phyloP scores from a whole-genome alignment of 176 grass and related monocot species.

The Avena atlantica region DNA sequence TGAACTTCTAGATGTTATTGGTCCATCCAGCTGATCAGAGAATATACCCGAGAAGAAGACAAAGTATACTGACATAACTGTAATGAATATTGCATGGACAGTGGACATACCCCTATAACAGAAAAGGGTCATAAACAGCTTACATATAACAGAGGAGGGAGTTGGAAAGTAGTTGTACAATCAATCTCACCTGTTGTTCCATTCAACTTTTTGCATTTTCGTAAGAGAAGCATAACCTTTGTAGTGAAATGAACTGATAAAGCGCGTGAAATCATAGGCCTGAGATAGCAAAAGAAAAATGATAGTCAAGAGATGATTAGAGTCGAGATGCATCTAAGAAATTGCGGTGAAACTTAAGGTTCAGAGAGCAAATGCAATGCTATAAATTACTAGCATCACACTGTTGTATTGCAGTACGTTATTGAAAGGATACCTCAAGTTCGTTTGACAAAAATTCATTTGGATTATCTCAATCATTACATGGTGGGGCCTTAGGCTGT shows the following conservation, averaged over 20 bases:
- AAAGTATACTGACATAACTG: conserved; percentile 77
- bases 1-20: conserved; percentile 82
- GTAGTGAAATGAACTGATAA: conserved; percentile 80
- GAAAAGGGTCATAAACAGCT: conserved; percentile 33
- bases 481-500: not conserved
- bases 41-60: conserved; percentile 91
- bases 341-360: not conserved
- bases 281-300: conserved; percentile 49
- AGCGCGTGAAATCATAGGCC: conserved; percentile 71
- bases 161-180: conserved; percentile 22
- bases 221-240: conserved; percentile 87
- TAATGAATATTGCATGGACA: conserved; percentile 90
- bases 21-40: conserved; percentile 71
- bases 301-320: conserved; percentile 31
- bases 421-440: conserved; percentile 2
- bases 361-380: not conserved
- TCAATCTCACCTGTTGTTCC: conserved; percentile 82
- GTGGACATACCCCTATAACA: conserved; percentile 91
- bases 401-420: not conserved
- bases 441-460: not conserved
- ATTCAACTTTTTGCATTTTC: conserved; percentile 86
- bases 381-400: not conserved
- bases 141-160: not conserved
- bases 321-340: not conserved
- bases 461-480: not conserved